These are phyloP conservation scores for Hydnum rufescens DNA, from an alignment of 768 basidiomycete species.

Conservation along the genomic window DNA sequence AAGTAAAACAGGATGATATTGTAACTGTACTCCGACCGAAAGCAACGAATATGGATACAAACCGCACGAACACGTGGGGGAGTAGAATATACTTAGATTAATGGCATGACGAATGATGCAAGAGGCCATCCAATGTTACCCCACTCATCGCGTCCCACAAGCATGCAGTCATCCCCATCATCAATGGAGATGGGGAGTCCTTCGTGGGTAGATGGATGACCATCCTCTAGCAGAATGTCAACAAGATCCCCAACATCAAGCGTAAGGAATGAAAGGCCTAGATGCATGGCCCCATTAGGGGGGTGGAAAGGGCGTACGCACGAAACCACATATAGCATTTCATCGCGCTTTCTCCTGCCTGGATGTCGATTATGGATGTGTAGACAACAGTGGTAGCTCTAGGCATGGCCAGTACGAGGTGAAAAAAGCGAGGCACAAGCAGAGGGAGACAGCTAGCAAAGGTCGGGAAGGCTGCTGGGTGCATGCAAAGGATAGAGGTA, in stretches of 20 bases:
- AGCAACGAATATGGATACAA: too few relatives aligned
- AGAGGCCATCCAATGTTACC: slow-evolving; percentile 59
- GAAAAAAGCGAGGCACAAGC: too few relatives aligned
- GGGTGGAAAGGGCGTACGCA: slow-evolving; percentile 44
- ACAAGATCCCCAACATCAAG: slow-evolving; percentile 42
- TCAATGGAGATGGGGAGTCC: slow-evolving; percentile 63
- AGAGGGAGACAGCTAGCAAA: too few relatives aligned
- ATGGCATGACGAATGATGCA: slow-evolving; percentile 43
- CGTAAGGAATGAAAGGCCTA: slow-evolving; percentile 57
- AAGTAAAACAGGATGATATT: too few relatives aligned
- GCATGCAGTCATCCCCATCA: slow-evolving; percentile 53
- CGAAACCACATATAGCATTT: slow-evolving; percentile 20
- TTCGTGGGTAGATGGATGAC: slow-evolving; percentile 55
- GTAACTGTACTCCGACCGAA: too few relatives aligned
- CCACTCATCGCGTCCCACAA: slow-evolving; percentile 39
- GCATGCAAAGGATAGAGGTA: too few relatives aligned
- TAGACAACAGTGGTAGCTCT: too few relatives aligned
- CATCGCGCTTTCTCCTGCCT: too few relatives aligned
- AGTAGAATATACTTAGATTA: neutral
- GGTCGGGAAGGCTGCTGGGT: too few relatives aligned
- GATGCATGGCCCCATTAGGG: slow-evolving; percentile 42
- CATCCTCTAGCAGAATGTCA: slow-evolving; percentile 53
- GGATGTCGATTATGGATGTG: too few relatives aligned
- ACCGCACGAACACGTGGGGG: too few relatives aligned
- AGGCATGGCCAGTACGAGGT: too few relatives aligned